These are phyloP conservation scores for Daedaleopsis nitida DNA, from an alignment of 768 basidiomycete species.

Conservation along the genomic window DNA sequence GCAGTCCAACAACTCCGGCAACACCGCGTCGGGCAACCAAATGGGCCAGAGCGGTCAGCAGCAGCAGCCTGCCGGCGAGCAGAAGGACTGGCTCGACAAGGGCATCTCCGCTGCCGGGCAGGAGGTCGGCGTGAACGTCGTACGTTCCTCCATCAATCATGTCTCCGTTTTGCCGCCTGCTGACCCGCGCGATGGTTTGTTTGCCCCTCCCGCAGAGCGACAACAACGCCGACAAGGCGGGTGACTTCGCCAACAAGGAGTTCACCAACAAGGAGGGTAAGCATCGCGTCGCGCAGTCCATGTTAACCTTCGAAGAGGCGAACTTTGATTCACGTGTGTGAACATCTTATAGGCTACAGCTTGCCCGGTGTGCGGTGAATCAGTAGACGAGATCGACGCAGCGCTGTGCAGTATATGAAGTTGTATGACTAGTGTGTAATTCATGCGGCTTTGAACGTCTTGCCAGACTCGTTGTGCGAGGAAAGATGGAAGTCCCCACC, in stretches of 20 bases:
- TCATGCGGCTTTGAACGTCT: too few species aligned
- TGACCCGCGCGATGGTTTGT: neutral
- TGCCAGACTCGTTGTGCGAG: too few species aligned
- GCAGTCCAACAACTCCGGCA: slow-evolving; percentile 4
- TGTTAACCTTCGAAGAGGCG: too few species aligned
- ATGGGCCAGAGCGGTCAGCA: slow-evolving; percentile 13
- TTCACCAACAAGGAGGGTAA: slow-evolving; percentile 25
- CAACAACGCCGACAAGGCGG: slow-evolving; percentile 28
- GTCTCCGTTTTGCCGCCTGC: neutral
- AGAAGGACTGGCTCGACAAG: slow-evolving; percentile 34
- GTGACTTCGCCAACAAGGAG: slow-evolving; percentile 33
- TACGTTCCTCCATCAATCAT: slow-evolving; percentile 7
- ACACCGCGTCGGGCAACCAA: slow-evolving; percentile 7
- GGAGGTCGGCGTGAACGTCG: slow-evolving; percentile 28
- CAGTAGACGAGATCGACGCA: too few species aligned
- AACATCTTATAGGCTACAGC: too few species aligned
- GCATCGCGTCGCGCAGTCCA: neutral
- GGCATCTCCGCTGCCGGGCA: slow-evolving; percentile 25
- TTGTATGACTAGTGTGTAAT: too few species aligned
- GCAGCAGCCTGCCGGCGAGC: slow-evolving; percentile 16
- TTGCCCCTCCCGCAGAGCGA: slow-evolving; percentile 27
- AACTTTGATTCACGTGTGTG: too few species aligned
- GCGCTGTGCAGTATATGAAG: too few species aligned
- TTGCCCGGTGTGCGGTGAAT: too few species aligned
- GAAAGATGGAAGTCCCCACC: too few species aligned